Conservation (phyloP, 2,329 filamentous ascomycete genomes). For the Xylogone sp. region DNA sequence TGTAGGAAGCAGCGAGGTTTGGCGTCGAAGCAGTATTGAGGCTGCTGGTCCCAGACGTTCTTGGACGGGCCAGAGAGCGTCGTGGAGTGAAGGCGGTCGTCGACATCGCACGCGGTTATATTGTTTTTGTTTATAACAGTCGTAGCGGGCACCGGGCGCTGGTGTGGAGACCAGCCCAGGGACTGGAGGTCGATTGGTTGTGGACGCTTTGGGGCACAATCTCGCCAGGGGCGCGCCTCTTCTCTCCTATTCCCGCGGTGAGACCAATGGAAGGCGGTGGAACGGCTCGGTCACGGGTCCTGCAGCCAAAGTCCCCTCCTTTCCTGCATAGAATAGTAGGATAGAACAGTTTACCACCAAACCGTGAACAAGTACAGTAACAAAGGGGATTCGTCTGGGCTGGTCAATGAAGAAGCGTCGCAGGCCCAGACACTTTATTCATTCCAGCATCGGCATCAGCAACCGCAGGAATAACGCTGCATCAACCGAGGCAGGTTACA, state of each 20-base stretch:
- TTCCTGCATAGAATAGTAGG: too few species aligned
- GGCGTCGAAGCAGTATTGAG: constrained; percentile 53
- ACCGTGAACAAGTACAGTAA: too few species aligned
- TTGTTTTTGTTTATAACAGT: background rate
- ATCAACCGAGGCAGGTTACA: too few species aligned
- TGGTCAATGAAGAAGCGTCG: too few species aligned
- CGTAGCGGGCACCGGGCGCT: background rate
- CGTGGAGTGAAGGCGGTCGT: constrained; percentile 20
- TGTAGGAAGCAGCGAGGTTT: constrained; percentile 44
- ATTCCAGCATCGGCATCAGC: too few species aligned
- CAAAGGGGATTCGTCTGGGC: too few species aligned
- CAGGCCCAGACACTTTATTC: too few species aligned
- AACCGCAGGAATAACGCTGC: too few species aligned
- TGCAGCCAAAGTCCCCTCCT: too few species aligned
- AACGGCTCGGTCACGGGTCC: background rate
- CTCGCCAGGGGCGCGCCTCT: background rate
- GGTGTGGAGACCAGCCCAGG: background rate
- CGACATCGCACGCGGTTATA: constrained; percentile 11
- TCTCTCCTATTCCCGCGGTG: background rate
- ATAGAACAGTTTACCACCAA: too few species aligned
- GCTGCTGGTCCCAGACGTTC: constrained; percentile 23
- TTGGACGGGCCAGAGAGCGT: constrained; percentile 27
- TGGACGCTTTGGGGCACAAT: background rate
- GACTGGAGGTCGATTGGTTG: background rate
- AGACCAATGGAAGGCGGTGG: background rate